Evolutionary conservation across 352 stramenopile species (phyloP), one percentile per base, ranked within the genome.

Genomic region (Pythium apleroticum): DNA sequence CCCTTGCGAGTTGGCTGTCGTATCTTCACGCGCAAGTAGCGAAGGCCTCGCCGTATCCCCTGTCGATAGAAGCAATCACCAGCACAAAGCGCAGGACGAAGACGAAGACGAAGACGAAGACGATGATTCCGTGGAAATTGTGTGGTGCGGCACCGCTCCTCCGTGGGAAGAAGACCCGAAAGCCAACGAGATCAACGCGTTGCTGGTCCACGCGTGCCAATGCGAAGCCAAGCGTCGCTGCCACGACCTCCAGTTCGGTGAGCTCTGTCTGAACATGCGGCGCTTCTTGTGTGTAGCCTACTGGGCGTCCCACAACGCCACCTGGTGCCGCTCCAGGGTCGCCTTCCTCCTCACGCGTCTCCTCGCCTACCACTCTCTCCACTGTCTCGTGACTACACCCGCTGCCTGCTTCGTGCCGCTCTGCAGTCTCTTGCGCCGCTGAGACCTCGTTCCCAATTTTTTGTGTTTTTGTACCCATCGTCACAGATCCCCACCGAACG

Each of bases 261-360:
- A 72, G 22, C 66, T 84, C n/a, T 89, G 80, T 64, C 48, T 67
- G 9, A 72, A 78, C 54, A 86, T 88, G 77, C 85, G 86, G 71
- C 80, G 77, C 4, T 84, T 89, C 39, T 53, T 89, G 52, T 72
- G 78, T 22, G 81, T 71, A 30, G 75, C 75, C 22, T 88, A 76
- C 69, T 89, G 80, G 80, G 78, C 75, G 25, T 88, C 80, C 22
- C 80, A 88, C 56, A 87, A 72, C 57, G 60, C 72, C 11, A 65
- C 69, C 15, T 89, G 80, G 78, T 69, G 71, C 35, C 59, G 59
- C 10, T 79, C 73, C 25, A 65, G 58, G 7, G 67, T 82, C 19
- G 78, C 78, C 10, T 37, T 46, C 12, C 66, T 77, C 8, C 79
- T 76, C 3, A 73, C 76, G 17, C 53, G 77, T 43, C 71, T 90